These are phyloP conservation scores for Moesziomyces sp. DNA, from an alignment of 1,284 basidiomycete species.

Conservation along the genomic window DNA sequence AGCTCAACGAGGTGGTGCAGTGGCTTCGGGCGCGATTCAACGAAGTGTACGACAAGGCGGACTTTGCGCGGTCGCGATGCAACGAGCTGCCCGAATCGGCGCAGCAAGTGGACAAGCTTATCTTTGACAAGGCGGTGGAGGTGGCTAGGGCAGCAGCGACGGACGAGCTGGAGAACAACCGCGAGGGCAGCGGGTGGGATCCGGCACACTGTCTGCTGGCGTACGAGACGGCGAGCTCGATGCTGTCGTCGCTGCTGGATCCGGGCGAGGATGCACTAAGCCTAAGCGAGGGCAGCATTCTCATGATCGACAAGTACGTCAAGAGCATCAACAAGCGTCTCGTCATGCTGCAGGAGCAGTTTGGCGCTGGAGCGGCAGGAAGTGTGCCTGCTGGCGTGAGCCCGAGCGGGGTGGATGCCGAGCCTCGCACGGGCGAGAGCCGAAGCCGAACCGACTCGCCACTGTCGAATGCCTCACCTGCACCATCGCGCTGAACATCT, in stretches of 20 bases:
- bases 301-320: constrained; percentile 63
- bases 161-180: constrained; percentile 78
- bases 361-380: constrained; percentile 11
- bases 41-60: constrained; percentile 73
- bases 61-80: constrained; percentile 71
- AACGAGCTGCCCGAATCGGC: constrained; percentile 70
- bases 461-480: constrained; percentile 18
- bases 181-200: constrained; percentile 75
- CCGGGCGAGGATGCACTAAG: constrained; percentile 79
- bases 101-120: constrained; percentile 71
- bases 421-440: constrained; percentile 20
- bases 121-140: constrained; percentile 73
- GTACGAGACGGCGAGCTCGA: constrained; percentile 94
- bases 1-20: constrained; percentile 73
- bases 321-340: constrained; percentile 62
- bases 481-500: constrained; percentile 6
- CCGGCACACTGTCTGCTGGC: constrained; percentile 82
- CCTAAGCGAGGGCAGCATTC: constrained; percentile 54
- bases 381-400: constrained; percentile 7
- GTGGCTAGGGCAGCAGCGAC: constrained; percentile 86
- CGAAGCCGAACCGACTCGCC: constrained; percentile 30
- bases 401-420: constrained; percentile 16
- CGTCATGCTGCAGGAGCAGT: constrained; percentile 45
- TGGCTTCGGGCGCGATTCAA: constrained; percentile 73
- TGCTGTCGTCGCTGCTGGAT: constrained; percentile 89